Evolutionary conservation across 176 grass and related monocot genomes (phyloP).

Genomic region (Bothriochloa decipiens): DNA sequence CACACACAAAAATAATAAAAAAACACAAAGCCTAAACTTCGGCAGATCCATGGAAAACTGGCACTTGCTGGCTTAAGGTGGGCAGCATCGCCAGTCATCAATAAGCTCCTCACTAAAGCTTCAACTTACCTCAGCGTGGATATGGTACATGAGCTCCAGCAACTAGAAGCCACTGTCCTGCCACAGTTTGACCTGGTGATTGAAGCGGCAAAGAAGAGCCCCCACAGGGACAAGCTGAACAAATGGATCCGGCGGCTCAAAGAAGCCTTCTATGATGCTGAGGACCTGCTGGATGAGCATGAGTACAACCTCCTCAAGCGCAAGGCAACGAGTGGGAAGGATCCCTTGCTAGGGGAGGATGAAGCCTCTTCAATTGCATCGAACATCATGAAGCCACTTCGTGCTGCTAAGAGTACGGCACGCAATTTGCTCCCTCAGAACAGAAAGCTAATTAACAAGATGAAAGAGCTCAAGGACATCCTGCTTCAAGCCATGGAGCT

Average conservation of each 20-base stretch:
- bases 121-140: slow-evolving; percentile 12
- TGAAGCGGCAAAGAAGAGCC: slow-evolving; percentile 14
- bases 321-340: background rate
- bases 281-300: slow-evolving; percentile 41
- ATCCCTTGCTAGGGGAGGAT: background rate
- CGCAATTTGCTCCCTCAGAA: background rate
- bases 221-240: background rate
- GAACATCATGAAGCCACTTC: background rate
- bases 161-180: slow-evolving; percentile 27
- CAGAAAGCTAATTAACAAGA: background rate
- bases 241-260: slow-evolving; percentile 37
- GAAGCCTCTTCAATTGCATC: background rate
- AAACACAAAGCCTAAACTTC: too few relatives aligned
- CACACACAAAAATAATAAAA: too few relatives aligned
- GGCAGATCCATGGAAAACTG: background rate
- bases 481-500: background rate
- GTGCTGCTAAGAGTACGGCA: background rate
- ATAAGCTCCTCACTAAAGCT: background rate
- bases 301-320: slow-evolving; percentile 29
- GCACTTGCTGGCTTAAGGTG: background rate
- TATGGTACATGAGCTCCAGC: slow-evolving; percentile 19
- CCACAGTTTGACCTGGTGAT: slow-evolving; percentile 26
- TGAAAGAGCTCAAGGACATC: slow-evolving; percentile 10
- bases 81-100: background rate
- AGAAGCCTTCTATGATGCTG: slow-evolving; percentile 23